These are phyloP conservation scores for Phytophthora pluvialis DNA, from an alignment of 352 stramenopile genomes.

Conservation along the genomic window DNA sequence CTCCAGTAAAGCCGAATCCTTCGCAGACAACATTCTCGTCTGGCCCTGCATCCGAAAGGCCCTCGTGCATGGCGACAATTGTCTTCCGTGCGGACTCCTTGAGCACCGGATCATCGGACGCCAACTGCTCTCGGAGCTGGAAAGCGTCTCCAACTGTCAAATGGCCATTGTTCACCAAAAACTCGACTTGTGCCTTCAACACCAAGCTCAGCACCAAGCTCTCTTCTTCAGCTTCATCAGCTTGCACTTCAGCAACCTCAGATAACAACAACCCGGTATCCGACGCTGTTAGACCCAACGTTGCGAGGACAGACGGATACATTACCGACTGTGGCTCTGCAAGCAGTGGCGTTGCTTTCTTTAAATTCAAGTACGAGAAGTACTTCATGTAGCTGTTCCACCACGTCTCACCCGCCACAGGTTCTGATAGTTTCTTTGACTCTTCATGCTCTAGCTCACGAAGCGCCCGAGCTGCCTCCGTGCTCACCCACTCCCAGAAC, in stretches of 20 bases:
- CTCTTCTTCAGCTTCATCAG: conserved; percentile 29
- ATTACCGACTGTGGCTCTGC: conserved; percentile 34
- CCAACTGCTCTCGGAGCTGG: conserved; percentile 68
- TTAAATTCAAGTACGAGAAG: conserved; percentile 47
- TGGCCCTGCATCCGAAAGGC: conserved; percentile 42
- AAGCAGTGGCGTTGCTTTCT: conserved; percentile 24
- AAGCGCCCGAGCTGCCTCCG: conserved; percentile 72
- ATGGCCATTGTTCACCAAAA: conserved; percentile 66
- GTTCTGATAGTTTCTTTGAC: conserved; percentile 46
- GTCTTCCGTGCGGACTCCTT: conserved; percentile 64
- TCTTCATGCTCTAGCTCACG: conserved; percentile 69
- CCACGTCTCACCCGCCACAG: conserved; percentile 60
- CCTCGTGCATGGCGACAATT: conserved; percentile 67
- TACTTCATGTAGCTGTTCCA: conserved; percentile 71
- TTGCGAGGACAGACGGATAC: conserved; percentile 34
- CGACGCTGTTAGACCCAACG: conserved; percentile 7
- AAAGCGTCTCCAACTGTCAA: conserved; percentile 75
- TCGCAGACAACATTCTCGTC: conserved; percentile 32
- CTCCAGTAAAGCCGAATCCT: conserved; percentile 38
- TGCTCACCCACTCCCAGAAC: conserved; percentile 91
- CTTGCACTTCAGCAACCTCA: neutral
- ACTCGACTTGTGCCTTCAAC: conserved; percentile 78
- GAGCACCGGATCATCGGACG: conserved; percentile 52
- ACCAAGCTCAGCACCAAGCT: conserved; percentile 65
- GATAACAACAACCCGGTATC: neutral